A percentile compares a stretch with the other conserved stretches of the same genome.
Evolutionary conservation across 2,329 filamentous ascomycete species (phyloP).

Genomic region (Exophiala bonariae): DNA sequence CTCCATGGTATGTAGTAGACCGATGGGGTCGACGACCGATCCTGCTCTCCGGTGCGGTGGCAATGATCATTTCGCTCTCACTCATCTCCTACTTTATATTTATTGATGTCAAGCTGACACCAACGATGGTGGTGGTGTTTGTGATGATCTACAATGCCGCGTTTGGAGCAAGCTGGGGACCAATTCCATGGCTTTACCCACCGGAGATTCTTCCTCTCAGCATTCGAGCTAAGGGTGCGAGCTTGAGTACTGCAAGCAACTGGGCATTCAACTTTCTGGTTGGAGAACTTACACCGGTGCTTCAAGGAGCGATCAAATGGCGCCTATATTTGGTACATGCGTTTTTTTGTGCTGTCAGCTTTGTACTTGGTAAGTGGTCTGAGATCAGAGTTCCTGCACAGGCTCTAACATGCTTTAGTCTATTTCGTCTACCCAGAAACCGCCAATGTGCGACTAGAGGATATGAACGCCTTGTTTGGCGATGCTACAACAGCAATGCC

Average conservation of each 20-base stretch:
- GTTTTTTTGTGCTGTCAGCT: constrained; percentile 93
- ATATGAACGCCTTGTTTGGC: constrained; percentile 94
- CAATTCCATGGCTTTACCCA: constrained; percentile 96
- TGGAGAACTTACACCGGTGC: constrained; percentile 87
- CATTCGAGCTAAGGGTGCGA: constrained; percentile 95
- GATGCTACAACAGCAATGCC: constrained; percentile 82
- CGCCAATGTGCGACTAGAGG: constrained; percentile 89
- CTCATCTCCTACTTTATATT: constrained; percentile 94
- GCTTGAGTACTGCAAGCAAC: constrained; percentile 91
- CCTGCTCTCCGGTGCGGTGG: constrained; percentile 81
- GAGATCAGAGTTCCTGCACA: constrained; percentile 1
- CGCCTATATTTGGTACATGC: constrained; percentile 91
- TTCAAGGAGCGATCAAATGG: constrained; percentile 92
- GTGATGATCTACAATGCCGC: constrained; percentile 99
- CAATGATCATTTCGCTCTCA: constrained; percentile 86
- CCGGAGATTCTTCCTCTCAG: constrained; percentile 97
- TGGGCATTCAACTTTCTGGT: constrained; percentile 99
- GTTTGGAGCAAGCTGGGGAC: constrained; percentile 96
- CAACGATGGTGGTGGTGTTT: constrained; percentile 82
- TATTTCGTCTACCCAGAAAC: constrained; percentile 98
- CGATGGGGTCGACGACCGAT: constrained; percentile 86
- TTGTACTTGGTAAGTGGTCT: constrained; percentile 79
- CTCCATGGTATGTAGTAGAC: constrained; percentile 96
- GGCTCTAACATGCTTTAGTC: constrained; percentile 56
- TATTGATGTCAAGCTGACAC: constrained; percentile 76